These are phyloP conservation scores for Colletotrichum scovillei DNA, from an alignment of 2,329 filamentous ascomycete species.

Conservation along the genomic window DNA sequence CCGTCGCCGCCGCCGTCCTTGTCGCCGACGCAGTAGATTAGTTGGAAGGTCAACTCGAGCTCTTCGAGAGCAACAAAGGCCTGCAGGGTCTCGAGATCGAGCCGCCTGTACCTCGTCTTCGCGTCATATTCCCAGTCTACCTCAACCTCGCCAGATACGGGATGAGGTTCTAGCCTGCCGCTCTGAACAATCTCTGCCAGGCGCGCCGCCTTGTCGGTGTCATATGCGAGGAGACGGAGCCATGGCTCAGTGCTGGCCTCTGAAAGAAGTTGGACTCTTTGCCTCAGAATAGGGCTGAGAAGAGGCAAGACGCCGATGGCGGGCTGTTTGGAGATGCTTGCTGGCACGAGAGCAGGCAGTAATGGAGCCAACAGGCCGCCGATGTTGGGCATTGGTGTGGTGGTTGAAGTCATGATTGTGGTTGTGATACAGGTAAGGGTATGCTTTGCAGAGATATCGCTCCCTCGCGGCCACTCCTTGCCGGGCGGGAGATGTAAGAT, in stretches of 20 bases:
- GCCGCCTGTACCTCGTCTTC: slow-evolving; percentile 71
- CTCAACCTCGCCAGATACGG: slow-evolving; percentile 83
- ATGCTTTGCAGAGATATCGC: not conserved
- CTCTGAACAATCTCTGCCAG: slow-evolving; percentile 71
- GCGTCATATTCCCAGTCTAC: slow-evolving; percentile 76
- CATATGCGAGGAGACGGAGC: slow-evolving; percentile 79
- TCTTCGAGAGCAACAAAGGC: slow-evolving; percentile 71
- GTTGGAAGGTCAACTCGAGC: slow-evolving; percentile 71
- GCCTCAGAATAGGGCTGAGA: slow-evolving; percentile 74
- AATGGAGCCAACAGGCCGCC: slow-evolving; percentile 65
- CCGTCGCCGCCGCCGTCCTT: slow-evolving; percentile 69
- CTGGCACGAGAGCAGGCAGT: slow-evolving; percentile 69
- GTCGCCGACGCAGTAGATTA: slow-evolving; percentile 77
- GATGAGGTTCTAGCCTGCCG: slow-evolving; percentile 80
- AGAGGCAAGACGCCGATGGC: slow-evolving; percentile 67
- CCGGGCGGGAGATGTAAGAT: not conserved
- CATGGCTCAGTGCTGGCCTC: slow-evolving; percentile 72
- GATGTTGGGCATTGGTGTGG: slow-evolving; percentile 47
- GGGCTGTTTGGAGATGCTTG: slow-evolving; percentile 67
- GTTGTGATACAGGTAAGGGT: not conserved
- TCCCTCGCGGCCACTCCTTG: not conserved
- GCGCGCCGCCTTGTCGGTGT: slow-evolving; percentile 64
- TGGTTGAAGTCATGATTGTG: slow-evolving; percentile 43
- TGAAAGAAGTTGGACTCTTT: slow-evolving; percentile 74
- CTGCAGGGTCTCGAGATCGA: slow-evolving; percentile 82